phyloP scores from a whole-genome alignment of 768 basidiomycete genomes.

The Clitopilus hobsonii region DNA sequence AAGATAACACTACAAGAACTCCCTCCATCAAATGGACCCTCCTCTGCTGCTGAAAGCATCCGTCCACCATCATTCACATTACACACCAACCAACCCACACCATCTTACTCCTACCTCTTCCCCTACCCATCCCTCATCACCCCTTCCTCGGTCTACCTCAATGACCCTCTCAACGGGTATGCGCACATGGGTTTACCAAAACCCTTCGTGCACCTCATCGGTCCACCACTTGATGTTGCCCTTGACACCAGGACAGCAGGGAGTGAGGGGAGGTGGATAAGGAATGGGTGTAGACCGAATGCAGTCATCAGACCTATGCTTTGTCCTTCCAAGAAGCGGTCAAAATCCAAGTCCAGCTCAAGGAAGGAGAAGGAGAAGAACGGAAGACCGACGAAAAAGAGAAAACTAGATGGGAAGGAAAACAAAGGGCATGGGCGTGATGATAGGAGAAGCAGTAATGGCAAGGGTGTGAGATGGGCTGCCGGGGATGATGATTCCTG shows the following conservation, averaged over 20 bases:
- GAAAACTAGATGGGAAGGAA: constrained; percentile 8
- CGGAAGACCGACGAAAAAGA: constrained; percentile 9
- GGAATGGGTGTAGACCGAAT: constrained; percentile 64
- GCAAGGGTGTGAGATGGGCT: constrained; percentile 7
- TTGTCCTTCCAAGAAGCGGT: too few species aligned
- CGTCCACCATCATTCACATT: constrained; percentile 59
- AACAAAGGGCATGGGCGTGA: constrained; percentile 4
- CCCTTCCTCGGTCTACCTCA: constrained; percentile 63
- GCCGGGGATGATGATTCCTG: background rate
- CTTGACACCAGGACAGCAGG: constrained; percentile 78
- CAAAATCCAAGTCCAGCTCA: too few species aligned
- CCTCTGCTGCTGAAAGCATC: constrained; percentile 26
- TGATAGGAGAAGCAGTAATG: constrained; percentile 5
- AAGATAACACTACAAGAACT: constrained; percentile 12
- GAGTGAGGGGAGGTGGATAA: constrained; percentile 54
- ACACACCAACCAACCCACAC: constrained; percentile 57
- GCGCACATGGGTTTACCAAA: constrained; percentile 79
- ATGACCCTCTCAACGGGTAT: constrained; percentile 85
- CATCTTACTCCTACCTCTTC: constrained; percentile 51
- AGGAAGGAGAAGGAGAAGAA: constrained; percentile 2
- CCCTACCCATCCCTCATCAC: constrained; percentile 62
- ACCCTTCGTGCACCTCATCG: constrained; percentile 75
- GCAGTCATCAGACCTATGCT: constrained; percentile 56
- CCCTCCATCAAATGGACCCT: constrained; percentile 23
- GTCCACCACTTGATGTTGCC: constrained; percentile 71